A percentile compares a stretch with the other conserved stretches of the same genome.
phyloP scores from a whole-genome alignment of 768 basidiomycete genomes.

The Phanerochaete sordida region DNA sequence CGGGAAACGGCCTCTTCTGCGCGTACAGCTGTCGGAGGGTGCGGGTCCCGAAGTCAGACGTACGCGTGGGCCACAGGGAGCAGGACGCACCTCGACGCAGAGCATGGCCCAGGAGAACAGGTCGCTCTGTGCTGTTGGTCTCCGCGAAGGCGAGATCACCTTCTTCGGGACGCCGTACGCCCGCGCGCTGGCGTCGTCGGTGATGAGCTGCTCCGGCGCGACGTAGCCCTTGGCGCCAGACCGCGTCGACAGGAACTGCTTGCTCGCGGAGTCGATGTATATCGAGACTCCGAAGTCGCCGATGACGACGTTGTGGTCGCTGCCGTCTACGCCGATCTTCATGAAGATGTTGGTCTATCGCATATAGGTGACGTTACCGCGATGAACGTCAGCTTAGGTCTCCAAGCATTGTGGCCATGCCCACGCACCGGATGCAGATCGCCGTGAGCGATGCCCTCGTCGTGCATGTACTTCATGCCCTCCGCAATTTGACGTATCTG shows the following conservation, averaged over 20 bases:
- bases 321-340: not conserved
- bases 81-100: constrained; percentile 1
- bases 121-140: not conserved
- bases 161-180: not conserved
- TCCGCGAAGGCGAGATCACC: not conserved
- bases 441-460: not conserved
- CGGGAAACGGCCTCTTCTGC: not conserved
- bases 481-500: not conserved
- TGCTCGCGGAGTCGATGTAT: not conserved
- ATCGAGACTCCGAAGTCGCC: constrained; percentile 2
- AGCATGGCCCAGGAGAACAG: not conserved
- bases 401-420: no score
- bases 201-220: not conserved
- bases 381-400: not conserved
- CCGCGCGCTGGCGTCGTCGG: not conserved
- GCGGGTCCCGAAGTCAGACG: not conserved
- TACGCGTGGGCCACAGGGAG: not conserved
- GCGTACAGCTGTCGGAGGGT: not conserved
- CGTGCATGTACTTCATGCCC: constrained; percentile 2
- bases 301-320: not conserved
- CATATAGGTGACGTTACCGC: not conserved
- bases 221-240: not conserved
- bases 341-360: constrained; percentile 1
- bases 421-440: not conserved
- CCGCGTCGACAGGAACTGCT: not conserved